Percentiles rank a stretch among this genome's conserved stretches.
phyloP scores from a whole-genome alignment of 192 early-diverging fungal species.

The Coemansia sp. region DNA sequence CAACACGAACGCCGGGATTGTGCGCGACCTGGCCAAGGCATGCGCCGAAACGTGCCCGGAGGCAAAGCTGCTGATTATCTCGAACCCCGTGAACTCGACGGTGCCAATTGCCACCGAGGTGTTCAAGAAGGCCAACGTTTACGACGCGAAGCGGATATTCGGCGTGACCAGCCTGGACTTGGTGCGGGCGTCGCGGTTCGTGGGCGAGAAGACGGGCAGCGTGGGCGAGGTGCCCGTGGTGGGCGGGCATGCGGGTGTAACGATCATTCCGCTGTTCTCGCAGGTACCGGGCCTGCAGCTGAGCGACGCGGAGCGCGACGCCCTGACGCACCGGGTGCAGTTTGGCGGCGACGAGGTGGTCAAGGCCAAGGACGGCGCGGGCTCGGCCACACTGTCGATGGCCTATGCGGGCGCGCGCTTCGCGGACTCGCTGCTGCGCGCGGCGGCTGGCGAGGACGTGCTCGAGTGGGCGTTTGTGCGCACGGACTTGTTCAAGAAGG shows the following conservation, averaged over 20 bases:
- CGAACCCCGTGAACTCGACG: slow-evolving; percentile 97
- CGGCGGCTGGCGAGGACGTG: slow-evolving; percentile 69
- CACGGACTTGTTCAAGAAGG: slow-evolving; percentile 57
- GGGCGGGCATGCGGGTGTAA: slow-evolving; percentile 96
- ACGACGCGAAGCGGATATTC: slow-evolving; percentile 82
- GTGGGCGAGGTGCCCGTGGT: slow-evolving; percentile 79
- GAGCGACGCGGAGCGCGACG: slow-evolving; percentile 80
- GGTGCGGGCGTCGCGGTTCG: slow-evolving; percentile 94
- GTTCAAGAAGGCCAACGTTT: slow-evolving; percentile 81
- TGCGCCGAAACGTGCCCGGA: slow-evolving; percentile 76
- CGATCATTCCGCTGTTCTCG: slow-evolving; percentile 94
- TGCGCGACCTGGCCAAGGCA: slow-evolving; percentile 73
- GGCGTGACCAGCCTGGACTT: slow-evolving; percentile 97
- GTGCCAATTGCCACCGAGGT: slow-evolving; percentile 91
- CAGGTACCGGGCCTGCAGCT: slow-evolving; percentile 65
- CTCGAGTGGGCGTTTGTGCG: slow-evolving; percentile 88
- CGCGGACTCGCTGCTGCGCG: slow-evolving; percentile 81
- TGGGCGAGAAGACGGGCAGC: slow-evolving; percentile 72
- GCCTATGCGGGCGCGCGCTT: slow-evolving; percentile 88
- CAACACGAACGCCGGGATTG: slow-evolving; percentile 94
- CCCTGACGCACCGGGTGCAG: slow-evolving; percentile 94
- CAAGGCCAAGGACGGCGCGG: slow-evolving; percentile 97
- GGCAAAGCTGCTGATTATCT: slow-evolving; percentile 83
- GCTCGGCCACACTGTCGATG: slow-evolving; percentile 88
- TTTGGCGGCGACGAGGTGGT: slow-evolving; percentile 99